A percentile compares a stretch with the other conserved stretches of the same genome.
These are phyloP conservation scores for Kuraishia piskuri DNA, from an alignment of 805 yeast genomes.

Conservation along the genomic window DNA sequence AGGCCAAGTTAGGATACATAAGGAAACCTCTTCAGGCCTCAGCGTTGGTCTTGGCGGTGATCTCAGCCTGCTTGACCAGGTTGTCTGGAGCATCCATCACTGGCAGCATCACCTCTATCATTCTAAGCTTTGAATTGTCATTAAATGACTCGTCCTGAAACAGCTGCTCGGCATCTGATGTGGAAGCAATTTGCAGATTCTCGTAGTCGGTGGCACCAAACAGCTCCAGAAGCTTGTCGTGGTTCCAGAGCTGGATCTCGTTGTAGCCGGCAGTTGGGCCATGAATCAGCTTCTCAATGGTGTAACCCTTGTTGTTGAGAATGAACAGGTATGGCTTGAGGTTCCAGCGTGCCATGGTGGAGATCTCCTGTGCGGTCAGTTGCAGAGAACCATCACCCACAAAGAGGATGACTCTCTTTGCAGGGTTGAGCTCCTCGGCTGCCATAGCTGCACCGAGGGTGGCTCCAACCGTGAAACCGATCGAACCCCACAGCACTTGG, in stretches of 20 bases:
- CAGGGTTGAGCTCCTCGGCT: conserved; percentile 52
- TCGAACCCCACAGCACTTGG: conserved; percentile 72
- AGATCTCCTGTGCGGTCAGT: conserved; percentile 66
- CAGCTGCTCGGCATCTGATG: conserved; percentile 49
- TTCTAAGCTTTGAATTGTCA: conserved; percentile 49
- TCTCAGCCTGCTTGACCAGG: conserved; percentile 59
- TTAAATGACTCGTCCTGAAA: conserved; percentile 39
- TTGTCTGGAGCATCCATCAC: conserved; percentile 63
- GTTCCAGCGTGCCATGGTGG: conserved; percentile 60
- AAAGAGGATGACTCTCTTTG: conserved; percentile 55
- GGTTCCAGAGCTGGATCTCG: conserved; percentile 63
- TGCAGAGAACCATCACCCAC: conserved; percentile 75
- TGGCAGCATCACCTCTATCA: conserved; percentile 61
- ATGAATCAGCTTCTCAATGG: conserved; percentile 68
- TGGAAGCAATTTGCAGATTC: conserved; percentile 41
- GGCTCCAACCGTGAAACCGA: conserved; percentile 65
- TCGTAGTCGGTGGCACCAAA: conserved; percentile 57
- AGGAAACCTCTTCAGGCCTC: conserved; percentile 1
- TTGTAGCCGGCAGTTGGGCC: conserved; percentile 59
- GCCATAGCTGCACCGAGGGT: conserved; percentile 63
- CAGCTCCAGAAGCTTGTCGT: conserved; percentile 43
- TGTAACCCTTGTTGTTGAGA: conserved; percentile 66
- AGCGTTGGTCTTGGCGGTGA: conserved; percentile 27
- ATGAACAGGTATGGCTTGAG: conserved; percentile 62
- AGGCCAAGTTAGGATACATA: too few species aligned